phyloP scores from a whole-genome alignment of 345 rosid species.

The Euphorbia tirucalli region DNA sequence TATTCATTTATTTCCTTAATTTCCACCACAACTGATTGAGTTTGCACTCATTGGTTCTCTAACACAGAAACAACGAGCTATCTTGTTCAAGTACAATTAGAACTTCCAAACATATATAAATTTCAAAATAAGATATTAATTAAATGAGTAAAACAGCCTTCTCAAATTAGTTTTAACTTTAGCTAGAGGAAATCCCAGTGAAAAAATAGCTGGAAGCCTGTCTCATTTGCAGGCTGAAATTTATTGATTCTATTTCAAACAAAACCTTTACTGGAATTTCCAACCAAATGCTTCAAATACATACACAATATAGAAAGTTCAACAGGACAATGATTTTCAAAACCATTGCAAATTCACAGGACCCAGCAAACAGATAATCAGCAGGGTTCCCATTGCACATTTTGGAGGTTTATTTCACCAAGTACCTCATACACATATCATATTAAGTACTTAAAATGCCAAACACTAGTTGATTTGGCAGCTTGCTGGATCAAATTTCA shows the following conservation, averaged over 20 bases:
- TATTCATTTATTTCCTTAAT: no score
- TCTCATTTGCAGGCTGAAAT: background rate
- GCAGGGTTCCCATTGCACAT: constrained; percentile 6
- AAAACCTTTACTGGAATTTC: background rate
- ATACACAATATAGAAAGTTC: background rate
- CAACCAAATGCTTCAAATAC: background rate
- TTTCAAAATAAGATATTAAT: no score
- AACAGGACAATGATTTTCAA: constrained; percentile 1
- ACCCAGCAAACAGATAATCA: constrained; percentile 1
- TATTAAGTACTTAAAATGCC: background rate
- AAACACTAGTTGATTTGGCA: constrained; percentile 9
- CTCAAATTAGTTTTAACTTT: background rate
- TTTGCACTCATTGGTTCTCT: no score
- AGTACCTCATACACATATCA: background rate
- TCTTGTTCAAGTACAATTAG: no score
- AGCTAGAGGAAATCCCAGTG: background rate
- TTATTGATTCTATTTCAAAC: background rate
- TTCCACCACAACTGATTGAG: no score
- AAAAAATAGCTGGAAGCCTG: background rate
- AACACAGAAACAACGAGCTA: no score
- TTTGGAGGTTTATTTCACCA: constrained; percentile 2
- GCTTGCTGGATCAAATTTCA: constrained; percentile 23
- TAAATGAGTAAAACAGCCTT: background rate
- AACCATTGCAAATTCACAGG: background rate
- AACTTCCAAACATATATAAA: no score